These are phyloP conservation scores for Cytospora paraplurivora DNA, from an alignment of 2,329 filamentous ascomycete species.

Conservation along the genomic window DNA sequence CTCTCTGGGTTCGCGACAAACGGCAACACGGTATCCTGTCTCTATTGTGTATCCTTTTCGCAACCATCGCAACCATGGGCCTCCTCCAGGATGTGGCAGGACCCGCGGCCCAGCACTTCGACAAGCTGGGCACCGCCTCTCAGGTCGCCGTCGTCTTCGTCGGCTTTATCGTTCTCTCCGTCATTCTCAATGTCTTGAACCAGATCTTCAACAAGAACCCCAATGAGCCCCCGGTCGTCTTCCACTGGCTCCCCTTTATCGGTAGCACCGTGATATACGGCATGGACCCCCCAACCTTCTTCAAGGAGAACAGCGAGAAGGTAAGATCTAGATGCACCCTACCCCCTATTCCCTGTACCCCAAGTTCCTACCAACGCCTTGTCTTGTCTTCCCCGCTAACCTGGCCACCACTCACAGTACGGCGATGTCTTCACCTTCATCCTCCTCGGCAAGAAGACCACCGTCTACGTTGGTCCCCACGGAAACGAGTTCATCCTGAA, in stretches of 20 bases:
- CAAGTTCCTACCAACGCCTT: neutral
- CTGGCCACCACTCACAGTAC: slow-evolving; percentile 39
- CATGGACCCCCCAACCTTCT: slow-evolving; percentile 91
- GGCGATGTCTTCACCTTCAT: slow-evolving; percentile 58
- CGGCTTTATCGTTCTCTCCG: slow-evolving; percentile 53
- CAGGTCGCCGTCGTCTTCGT: slow-evolving; percentile 51
- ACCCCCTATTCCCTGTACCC: neutral
- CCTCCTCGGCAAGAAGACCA: slow-evolving; percentile 53
- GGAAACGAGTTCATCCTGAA: slow-evolving; percentile 61
- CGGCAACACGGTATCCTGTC: neutral
- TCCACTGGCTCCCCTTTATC: slow-evolving; percentile 80
- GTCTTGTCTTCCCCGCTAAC: slow-evolving; percentile 1
- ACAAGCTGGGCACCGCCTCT: slow-evolving; percentile 48
- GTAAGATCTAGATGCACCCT: slow-evolving; percentile 42
- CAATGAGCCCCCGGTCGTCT: slow-evolving; percentile 78
- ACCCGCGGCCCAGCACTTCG: slow-evolving; percentile 54
- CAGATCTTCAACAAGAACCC: slow-evolving; percentile 82
- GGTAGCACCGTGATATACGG: slow-evolving; percentile 93
- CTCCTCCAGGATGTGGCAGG: slow-evolving; percentile 54
- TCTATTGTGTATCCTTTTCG: neutral
- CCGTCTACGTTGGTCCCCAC: slow-evolving; percentile 50
- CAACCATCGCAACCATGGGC: slow-evolving; percentile 49
- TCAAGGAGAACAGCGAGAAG: slow-evolving; percentile 70
- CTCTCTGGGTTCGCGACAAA: neutral
- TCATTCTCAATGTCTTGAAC: slow-evolving; percentile 76